These are phyloP conservation scores for Gracilaria domingensis DNA, from an alignment of 23 red algal species.

Conservation along the genomic window DNA sequence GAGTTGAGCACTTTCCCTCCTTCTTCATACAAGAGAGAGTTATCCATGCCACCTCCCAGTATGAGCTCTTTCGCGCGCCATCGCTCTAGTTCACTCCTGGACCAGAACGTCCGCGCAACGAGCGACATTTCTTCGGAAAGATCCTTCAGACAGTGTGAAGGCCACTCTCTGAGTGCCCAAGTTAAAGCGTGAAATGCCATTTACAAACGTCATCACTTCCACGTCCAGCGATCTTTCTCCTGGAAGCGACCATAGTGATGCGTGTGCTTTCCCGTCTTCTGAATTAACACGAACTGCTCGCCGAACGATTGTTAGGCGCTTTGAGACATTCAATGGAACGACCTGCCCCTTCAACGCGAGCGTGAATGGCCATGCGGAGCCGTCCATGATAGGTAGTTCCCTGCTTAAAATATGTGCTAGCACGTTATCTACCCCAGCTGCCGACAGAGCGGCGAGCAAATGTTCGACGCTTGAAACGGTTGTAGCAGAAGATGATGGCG, in stretches of 20 bases:
- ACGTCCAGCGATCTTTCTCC: slow-evolving; percentile 18
- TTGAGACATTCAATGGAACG: neutral
- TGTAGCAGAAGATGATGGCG: slow-evolving; percentile 16
- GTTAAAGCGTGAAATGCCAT: slow-evolving; percentile 16
- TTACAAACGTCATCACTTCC: slow-evolving; percentile 46
- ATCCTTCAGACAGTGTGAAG: slow-evolving; percentile 29
- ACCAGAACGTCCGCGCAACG: slow-evolving; percentile 51
- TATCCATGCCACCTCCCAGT: slow-evolving; percentile 34
- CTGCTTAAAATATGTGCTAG: slow-evolving; percentile 19
- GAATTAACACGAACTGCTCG: slow-evolving; percentile 18
- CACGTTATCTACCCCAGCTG: slow-evolving; percentile 53
- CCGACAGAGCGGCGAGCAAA: slow-evolving; percentile 38
- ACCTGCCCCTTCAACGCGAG: slow-evolving; percentile 36
- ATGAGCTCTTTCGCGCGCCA: slow-evolving; percentile 26
- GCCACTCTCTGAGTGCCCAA: slow-evolving; percentile 48
- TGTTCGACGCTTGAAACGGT: slow-evolving; percentile 49
- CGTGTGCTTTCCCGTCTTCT: slow-evolving; percentile 22
- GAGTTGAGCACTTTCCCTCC: slow-evolving; percentile 48
- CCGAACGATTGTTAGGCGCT: slow-evolving; percentile 31
- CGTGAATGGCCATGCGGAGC: slow-evolving; percentile 39
- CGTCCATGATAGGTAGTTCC: slow-evolving; percentile 51
- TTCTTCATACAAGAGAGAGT: slow-evolving; percentile 39
- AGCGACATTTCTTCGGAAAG: slow-evolving; percentile 37
- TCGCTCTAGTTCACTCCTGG: slow-evolving; percentile 31
- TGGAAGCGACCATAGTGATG: slow-evolving; percentile 8